These are phyloP conservation scores for Cordyceps cicadae DNA, from an alignment of 2,329 filamentous ascomycete species.

Conservation along the genomic window DNA sequence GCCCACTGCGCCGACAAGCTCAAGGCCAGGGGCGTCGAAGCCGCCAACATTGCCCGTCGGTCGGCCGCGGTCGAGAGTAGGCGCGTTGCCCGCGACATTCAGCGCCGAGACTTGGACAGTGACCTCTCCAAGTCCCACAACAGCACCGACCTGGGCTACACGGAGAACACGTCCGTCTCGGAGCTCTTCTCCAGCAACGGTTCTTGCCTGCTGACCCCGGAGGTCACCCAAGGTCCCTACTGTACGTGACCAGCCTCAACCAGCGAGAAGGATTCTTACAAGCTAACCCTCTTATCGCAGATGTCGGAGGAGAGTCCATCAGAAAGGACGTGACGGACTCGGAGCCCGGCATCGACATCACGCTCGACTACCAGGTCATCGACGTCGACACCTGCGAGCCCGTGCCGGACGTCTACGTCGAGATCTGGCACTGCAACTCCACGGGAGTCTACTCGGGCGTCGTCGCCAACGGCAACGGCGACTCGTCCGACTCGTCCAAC, in stretches of 20 bases:
- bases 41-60: constrained; percentile 37
- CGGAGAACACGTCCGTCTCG: constrained; percentile 21
- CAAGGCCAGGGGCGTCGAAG: constrained; percentile 37
- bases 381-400: constrained; percentile 34
- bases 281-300: constrained; percentile 11
- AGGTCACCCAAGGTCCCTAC: constrained; percentile 43
- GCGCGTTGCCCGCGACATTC: constrained; percentile 28
- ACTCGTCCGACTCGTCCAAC: constrained; percentile 29
- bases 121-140: constrained; percentile 29
- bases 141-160: constrained; percentile 27
- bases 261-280: no score
- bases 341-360: constrained; percentile 31
- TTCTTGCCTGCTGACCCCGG: constrained; percentile 40
- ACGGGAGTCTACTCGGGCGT: constrained; percentile 38
- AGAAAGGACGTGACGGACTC: constrained; percentile 31
- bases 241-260: constrained; percentile 23
- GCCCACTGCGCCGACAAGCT: constrained; percentile 39
- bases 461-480: constrained; percentile 30
- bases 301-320: constrained; percentile 25
- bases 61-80: constrained; percentile 31
- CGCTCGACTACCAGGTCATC: constrained; percentile 36
- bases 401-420: constrained; percentile 30
- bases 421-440: constrained; percentile 38
- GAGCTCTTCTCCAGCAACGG: constrained; percentile 31
- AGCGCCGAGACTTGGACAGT: constrained; percentile 25